A percentile compares a stretch with the other conserved stretches of the same genome.
phyloP scores from a whole-genome alignment of 331 rosid genomes.

The Spiraea crenata region DNA sequence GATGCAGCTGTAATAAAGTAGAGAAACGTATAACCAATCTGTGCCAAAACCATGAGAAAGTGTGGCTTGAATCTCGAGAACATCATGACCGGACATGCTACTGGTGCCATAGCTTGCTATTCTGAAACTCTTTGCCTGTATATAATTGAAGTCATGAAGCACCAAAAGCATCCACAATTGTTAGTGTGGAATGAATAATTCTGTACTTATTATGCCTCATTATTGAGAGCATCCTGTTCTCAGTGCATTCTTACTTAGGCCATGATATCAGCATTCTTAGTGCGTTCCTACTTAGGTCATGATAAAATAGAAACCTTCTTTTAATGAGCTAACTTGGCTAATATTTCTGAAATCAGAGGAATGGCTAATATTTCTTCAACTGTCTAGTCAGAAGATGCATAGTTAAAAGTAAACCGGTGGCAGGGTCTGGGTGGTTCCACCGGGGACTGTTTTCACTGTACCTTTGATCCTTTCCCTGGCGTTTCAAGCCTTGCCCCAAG shows the following conservation, averaged over 20 bases:
- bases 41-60: constrained; percentile 34
- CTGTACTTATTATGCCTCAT: neutral
- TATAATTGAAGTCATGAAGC: constrained; percentile 9
- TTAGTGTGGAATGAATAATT: constrained; percentile 3
- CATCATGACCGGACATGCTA: constrained; percentile 3
- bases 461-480: neutral
- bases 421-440: no score
- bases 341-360: constrained; percentile 1
- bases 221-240: constrained; percentile 21
- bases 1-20: constrained; percentile 34
- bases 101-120: constrained; percentile 12
- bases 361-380: neutral
- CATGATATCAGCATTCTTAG: neutral
- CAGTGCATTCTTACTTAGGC: neutral
- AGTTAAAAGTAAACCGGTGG: neutral
- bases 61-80: constrained; percentile 40
- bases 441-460: neutral
- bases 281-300: neutral
- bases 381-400: neutral
- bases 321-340: neutral
- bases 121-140: neutral
- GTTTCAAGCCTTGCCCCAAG: neutral
- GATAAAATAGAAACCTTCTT: neutral
- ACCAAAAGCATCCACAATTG: neutral
- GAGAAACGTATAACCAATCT: constrained; percentile 23